Percentiles rank a stretch among this genome's conserved stretches.
Conservation (phyloP, 805 yeast genomes). For the Hemisphaericaspora nanyangensis region DNA sequence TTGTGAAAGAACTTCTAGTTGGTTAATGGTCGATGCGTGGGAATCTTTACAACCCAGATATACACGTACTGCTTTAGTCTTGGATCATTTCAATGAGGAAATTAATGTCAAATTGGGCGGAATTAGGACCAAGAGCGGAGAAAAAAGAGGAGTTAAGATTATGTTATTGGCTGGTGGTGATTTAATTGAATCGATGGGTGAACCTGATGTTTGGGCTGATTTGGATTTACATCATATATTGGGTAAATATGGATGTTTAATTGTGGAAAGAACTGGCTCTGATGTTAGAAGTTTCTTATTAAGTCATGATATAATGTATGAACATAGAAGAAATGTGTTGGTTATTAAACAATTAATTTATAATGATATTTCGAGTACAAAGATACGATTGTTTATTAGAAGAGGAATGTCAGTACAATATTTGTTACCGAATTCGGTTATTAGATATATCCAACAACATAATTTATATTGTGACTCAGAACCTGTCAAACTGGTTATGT, state of each 20-base stretch:
- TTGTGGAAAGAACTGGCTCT: conserved; percentile 94
- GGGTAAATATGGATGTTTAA: conserved; percentile 94
- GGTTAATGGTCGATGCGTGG: conserved; percentile 99
- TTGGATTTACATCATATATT: conserved; percentile 90
- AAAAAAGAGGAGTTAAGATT: conserved; percentile 78
- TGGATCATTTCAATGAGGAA: conserved; percentile 95
- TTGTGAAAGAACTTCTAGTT: conserved; percentile 91
- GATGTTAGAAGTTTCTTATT: conserved; percentile 91
- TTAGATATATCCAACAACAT: conserved; percentile 91
- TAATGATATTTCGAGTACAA: conserved; percentile 93
- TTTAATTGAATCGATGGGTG: conserved; percentile 98
- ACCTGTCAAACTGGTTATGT: conserved; percentile 85
- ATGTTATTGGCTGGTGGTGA: conserved; percentile 98
- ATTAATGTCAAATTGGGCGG: conserved; percentile 90
- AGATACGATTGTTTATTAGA: conserved; percentile 86
- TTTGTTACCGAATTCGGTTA: conserved; percentile 87
- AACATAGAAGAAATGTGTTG: conserved; percentile 87
- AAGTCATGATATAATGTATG: conserved; percentile 96
- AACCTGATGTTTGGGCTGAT: conserved; percentile 99
- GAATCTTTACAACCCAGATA: conserved; percentile 88
- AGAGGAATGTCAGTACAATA: conserved; percentile 97
- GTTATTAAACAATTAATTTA: conserved; percentile 95
- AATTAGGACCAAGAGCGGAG: conserved; percentile 54
- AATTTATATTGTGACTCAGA: conserved; percentile 84
- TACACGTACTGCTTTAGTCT: conserved; percentile 89